phyloP scores from a whole-genome alignment of 2,329 filamentous ascomycete species.

The Colletotrichum horii region DNA sequence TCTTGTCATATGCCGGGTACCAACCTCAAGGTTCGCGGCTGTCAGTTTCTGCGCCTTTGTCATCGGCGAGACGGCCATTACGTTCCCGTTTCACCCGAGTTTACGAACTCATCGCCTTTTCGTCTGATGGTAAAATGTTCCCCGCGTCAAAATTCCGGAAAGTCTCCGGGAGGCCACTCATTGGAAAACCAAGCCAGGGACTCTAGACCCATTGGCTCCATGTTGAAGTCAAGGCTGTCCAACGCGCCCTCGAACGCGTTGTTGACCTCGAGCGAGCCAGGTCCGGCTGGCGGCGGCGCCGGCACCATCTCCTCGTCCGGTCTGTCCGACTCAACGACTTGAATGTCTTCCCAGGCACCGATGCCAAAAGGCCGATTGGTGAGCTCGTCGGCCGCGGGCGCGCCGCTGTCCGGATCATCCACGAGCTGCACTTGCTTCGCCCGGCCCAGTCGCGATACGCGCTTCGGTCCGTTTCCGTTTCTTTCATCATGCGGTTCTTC shows the following conservation, averaged over 20 bases:
- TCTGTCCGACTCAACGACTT: conserved; percentile 17
- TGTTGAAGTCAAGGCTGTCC: conserved; percentile 50
- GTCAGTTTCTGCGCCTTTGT: neutral
- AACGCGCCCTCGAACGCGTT: conserved; percentile 56
- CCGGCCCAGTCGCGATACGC: conserved; percentile 6
- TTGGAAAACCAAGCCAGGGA: conserved; percentile 18
- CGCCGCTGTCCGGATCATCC: conserved; percentile 8
- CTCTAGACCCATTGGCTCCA: conserved; percentile 49
- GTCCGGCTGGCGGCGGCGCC: conserved; percentile 27
- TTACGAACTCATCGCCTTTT: neutral
- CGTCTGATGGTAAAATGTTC: neutral
- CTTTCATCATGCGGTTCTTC: conserved; percentile 24
- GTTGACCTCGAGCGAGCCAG: conserved; percentile 48
- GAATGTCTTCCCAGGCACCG: conserved; percentile 17
- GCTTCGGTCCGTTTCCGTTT: conserved; percentile 5
- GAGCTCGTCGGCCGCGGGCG: conserved; percentile 14
- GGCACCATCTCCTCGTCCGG: neutral
- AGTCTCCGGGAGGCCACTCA: conserved; percentile 16
- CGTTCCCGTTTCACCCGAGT: neutral
- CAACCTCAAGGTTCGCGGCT: neutral
- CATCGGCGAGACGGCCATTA: neutral
- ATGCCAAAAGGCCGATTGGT: conserved; percentile 19
- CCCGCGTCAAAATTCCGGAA: conserved; percentile 4
- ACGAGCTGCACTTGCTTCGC: conserved; percentile 17
- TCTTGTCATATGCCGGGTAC: neutral